phyloP scores from a whole-genome alignment of 2,329 filamentous ascomycete genomes.

The Pseudopyrenochaeta lycopersici region DNA sequence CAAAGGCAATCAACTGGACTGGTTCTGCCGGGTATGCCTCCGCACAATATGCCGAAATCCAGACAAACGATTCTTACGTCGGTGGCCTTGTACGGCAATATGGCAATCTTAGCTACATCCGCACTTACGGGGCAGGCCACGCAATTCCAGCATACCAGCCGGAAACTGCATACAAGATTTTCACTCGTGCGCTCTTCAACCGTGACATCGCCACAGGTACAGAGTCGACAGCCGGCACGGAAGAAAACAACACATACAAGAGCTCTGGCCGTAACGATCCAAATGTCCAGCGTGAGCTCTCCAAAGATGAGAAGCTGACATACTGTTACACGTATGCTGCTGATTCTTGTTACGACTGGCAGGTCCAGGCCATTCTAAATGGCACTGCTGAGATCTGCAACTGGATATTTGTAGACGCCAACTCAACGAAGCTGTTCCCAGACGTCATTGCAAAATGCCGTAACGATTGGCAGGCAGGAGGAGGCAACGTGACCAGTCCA shows the following conservation, averaged over 20 bases:
- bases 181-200: slow-evolving; percentile 61
- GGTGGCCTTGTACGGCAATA: slow-evolving; percentile 79
- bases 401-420: slow-evolving; percentile 47
- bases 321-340: slow-evolving; percentile 45
- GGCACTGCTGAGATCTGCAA: slow-evolving; percentile 41
- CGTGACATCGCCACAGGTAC: slow-evolving; percentile 64
- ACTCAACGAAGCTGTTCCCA: slow-evolving; percentile 41
- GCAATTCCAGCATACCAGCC: slow-evolving; percentile 58
- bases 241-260: slow-evolving; percentile 49
- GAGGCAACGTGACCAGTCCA: too few species aligned
- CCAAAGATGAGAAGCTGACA: slow-evolving; percentile 47
- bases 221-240: slow-evolving; percentile 41
- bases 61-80: slow-evolving; percentile 72
- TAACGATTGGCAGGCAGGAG: too few species aligned
- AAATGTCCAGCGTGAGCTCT: slow-evolving; percentile 57
- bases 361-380: slow-evolving; percentile 44
- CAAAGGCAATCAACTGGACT: too few species aligned
- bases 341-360: slow-evolving; percentile 40
- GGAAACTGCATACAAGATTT: slow-evolving; percentile 62
- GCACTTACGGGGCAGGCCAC: slow-evolving; percentile 64
- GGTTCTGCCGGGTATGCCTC: slow-evolving; percentile 38
- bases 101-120: slow-evolving; percentile 68
- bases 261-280: slow-evolving; percentile 48
- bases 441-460: slow-evolving; percentile 16
- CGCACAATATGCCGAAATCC: slow-evolving; percentile 77